A percentile compares a stretch with the other conserved stretches of the same genome.
Evolutionary conservation across 2,329 filamentous ascomycete genomes (phyloP).

Genomic region (Penicillium palitans): DNA sequence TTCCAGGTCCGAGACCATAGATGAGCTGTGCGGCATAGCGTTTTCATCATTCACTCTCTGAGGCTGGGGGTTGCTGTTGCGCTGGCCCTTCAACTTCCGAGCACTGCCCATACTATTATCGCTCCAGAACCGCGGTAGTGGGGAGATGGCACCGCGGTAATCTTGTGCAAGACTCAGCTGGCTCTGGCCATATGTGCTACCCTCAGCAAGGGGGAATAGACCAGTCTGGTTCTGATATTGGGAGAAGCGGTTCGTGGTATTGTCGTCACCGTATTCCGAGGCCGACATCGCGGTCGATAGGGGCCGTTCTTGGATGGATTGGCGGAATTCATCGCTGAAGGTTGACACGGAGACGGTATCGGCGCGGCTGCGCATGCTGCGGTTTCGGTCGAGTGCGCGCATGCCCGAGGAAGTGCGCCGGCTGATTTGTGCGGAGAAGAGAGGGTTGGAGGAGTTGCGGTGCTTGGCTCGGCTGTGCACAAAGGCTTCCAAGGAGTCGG

Average conservation of each 20-base stretch:
- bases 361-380: conserved; percentile 37
- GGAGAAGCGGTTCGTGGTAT: conserved; percentile 30
- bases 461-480: conserved; percentile 41
- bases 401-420: conserved; percentile 36
- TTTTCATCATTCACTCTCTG: conserved; percentile 8
- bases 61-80: conserved; percentile 15
- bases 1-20: conserved; percentile 26
- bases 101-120: conserved; percentile 34
- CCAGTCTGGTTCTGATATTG: conserved; percentile 31
- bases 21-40: conserved; percentile 23
- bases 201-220: conserved; percentile 23
- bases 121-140: conserved; percentile 40
- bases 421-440: conserved; percentile 39
- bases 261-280: conserved; percentile 38
- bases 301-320: conserved; percentile 35
- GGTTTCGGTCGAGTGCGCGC: conserved; percentile 38
- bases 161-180: conserved; percentile 41
- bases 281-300: conserved; percentile 37
- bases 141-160: conserved; percentile 39
- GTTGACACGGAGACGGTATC: conserved; percentile 38
- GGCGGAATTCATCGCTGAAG: conserved; percentile 34
- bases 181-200: conserved; percentile 29
- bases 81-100: conserved; percentile 26
- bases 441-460: conserved; percentile 41
- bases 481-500: conserved; percentile 42